Evolutionary conservation across 495 filamentous ascomycete genomes (phyloP), one percentile per base, ranked within the genome.

Genomic region (Penicillium verhagenii): DNA sequence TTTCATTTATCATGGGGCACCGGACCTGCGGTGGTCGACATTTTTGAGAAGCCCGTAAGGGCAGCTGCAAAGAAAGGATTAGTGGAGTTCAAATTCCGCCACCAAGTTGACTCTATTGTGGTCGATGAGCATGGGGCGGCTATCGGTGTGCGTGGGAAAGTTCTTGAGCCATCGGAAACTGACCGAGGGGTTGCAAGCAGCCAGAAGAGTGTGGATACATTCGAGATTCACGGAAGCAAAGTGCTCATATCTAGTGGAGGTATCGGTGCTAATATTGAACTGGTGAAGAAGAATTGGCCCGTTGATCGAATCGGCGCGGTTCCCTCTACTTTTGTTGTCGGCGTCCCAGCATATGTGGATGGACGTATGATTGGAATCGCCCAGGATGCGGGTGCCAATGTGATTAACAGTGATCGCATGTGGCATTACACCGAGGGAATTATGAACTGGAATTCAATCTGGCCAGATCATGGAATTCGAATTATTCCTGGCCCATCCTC

Each of bases 391-490:
- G 47, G 47, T 7, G 47, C 47, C 19, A 37, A 50, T 38, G 47
- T 50, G 14, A 50, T 50, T 6, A 50, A 50, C 13, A 37, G 33
- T 8, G 47, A 50, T 39, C 47, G 47, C 13, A 50, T 50, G 47
- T 50, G 47, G 47, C 47, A 50, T n/a, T 50, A 50, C 20, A 50
- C 47, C 13, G 47, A 50, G 18, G 47, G 47, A 1, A 7, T 50
- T 13, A 24, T 21, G 13, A 50, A 50, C 20, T 50, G 47, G 47
- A n/a, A 50, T 50, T 10, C 29, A 4, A 50, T 50, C 20, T 50
- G 47, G 47, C 47, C 47, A 23, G 16, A 37, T 7, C 47, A 50
- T 18, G 47, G 47, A 11, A 50, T 50, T 37, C 19, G 47, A 24
- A 50, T 50, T 2, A 33, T 50, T 18, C 47, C 47, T 11, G 47